Percentiles rank a stretch among this genome's conserved stretches.
Conservation (phyloP, 1,284 basidiomycete species). For the Rhizopogon hawkerae region DNA sequence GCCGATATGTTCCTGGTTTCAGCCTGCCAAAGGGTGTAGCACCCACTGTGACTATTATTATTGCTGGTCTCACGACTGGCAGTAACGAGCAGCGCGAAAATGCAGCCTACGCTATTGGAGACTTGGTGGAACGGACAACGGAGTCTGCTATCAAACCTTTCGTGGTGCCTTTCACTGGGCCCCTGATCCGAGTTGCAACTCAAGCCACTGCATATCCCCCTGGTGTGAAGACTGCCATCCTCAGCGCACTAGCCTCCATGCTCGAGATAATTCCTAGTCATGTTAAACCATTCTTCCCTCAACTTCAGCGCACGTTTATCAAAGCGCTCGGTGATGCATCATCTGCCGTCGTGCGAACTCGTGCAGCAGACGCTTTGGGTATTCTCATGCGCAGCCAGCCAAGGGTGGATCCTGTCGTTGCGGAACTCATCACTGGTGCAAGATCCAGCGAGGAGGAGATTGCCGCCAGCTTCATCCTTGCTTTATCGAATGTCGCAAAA, state of each 20-base stretch:
- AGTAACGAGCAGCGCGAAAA: slow-evolving; percentile 85
- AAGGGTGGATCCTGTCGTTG: slow-evolving; percentile 79
- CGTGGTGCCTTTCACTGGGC: slow-evolving; percentile 94
- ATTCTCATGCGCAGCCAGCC: slow-evolving; percentile 90
- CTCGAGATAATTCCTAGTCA: slow-evolving; percentile 79
- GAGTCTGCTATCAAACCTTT: slow-evolving; percentile 91
- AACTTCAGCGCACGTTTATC: slow-evolving; percentile 94
- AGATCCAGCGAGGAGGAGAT: slow-evolving; percentile 66
- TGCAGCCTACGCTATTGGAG: slow-evolving; percentile 90
- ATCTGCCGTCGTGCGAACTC: slow-evolving; percentile 72
- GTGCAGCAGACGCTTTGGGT: slow-evolving; percentile 80
- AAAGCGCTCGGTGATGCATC: slow-evolving; percentile 84
- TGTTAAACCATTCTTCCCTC: slow-evolving; percentile 98
- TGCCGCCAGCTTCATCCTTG: slow-evolving; percentile 66
- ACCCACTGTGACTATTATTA: slow-evolving; percentile 82
- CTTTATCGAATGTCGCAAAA: slow-evolving; percentile 70
- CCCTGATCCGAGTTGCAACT: slow-evolving; percentile 89
- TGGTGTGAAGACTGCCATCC: slow-evolving; percentile 84
- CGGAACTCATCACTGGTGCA: slow-evolving; percentile 74
- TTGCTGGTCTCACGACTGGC: slow-evolving; percentile 77
- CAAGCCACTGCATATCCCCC: slow-evolving; percentile 84
- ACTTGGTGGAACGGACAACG: slow-evolving; percentile 86
- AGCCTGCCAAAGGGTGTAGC: slow-evolving; percentile 85
- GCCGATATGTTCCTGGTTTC: slow-evolving; percentile 79
- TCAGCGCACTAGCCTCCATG: slow-evolving; percentile 76